Conservation (phyloP, 306 rosid species). For the Astragalus membranaceus region DNA sequence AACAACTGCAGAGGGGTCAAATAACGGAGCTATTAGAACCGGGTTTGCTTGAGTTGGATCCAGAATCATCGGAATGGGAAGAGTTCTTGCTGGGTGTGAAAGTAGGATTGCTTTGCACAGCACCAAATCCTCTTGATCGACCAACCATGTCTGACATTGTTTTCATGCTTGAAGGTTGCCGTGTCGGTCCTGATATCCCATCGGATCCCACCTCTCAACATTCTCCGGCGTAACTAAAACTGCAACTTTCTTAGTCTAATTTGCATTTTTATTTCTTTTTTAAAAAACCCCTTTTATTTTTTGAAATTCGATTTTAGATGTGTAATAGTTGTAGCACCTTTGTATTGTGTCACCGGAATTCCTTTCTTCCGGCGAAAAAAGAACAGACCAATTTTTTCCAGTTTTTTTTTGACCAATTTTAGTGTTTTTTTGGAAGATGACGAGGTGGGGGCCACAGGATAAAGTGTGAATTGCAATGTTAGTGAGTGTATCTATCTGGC, state of each 20-base stretch:
- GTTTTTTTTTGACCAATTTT: background rate
- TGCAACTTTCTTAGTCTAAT: background rate
- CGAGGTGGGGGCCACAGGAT: slow-evolving; percentile 33
- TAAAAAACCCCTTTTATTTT: background rate
- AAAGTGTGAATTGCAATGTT: background rate
- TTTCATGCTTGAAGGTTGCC: slow-evolving; percentile 98
- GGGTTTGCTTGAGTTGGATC: slow-evolving; percentile 85
- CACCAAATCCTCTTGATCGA: slow-evolving; percentile 84
- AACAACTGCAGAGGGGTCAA: slow-evolving; percentile 83
- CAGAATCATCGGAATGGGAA: slow-evolving; percentile 97
- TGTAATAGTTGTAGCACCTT: slow-evolving; percentile 13
- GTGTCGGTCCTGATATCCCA: slow-evolving; percentile 81
- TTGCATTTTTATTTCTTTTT: slow-evolving; percentile 15
- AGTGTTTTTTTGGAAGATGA: background rate
- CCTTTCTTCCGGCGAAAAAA: background rate
- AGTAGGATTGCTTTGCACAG: slow-evolving; percentile 89
- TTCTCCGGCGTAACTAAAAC: slow-evolving; percentile 49
- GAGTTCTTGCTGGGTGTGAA: slow-evolving; percentile 89
- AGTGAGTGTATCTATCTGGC: background rate
- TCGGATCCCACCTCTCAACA: slow-evolving; percentile 85
- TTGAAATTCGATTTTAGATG: background rate
- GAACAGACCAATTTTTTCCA: background rate
- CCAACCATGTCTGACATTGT: slow-evolving; percentile 96
- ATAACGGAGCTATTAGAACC: slow-evolving; percentile 82
- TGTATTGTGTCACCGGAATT: slow-evolving; percentile 5